A percentile compares a stretch with the other conserved stretches of the same genome.
phyloP scores from a whole-genome alignment of 495 filamentous ascomycete genomes.

The Aspergillus leporis region DNA sequence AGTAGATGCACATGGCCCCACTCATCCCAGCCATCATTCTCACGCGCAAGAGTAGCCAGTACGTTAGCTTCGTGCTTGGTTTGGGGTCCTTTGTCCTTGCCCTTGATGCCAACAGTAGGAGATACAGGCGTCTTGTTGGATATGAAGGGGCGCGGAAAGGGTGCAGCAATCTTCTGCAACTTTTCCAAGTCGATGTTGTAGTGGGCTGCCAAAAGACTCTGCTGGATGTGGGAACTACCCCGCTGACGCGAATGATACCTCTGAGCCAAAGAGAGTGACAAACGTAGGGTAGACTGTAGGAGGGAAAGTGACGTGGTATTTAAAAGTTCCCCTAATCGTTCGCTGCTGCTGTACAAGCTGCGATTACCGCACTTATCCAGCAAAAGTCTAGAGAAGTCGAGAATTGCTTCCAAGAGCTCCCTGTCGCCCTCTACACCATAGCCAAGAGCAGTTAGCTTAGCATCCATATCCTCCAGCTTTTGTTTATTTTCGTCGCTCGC shows the following conservation, averaged over 20 bases:
- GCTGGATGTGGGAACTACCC: conserved; percentile 63
- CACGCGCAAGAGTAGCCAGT: conserved; percentile 66
- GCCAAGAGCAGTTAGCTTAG: conserved; percentile 56
- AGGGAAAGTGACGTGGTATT: conserved; percentile 81
- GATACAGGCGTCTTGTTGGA: conserved; percentile 39
- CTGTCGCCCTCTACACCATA: conserved; percentile 74
- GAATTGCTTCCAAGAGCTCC: conserved; percentile 72
- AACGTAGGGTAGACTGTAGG: conserved; percentile 68
- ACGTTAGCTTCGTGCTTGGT: conserved; percentile 68
- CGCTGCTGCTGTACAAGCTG: conserved; percentile 92
- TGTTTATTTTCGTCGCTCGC: conserved; percentile 36
- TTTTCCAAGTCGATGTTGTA: conserved; percentile 94
- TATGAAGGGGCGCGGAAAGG: conserved; percentile 70
- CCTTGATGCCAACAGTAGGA: conserved; percentile 58
- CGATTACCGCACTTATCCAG: conserved; percentile 95
- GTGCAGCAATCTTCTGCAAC: conserved; percentile 76
- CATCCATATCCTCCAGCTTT: conserved; percentile 50
- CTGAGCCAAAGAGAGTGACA: conserved; percentile 82
- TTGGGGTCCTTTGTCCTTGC: conserved; percentile 67
- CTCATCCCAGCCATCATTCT: conserved; percentile 59
- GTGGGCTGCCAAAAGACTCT: conserved; percentile 74
- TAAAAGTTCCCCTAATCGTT: conserved; percentile 81
- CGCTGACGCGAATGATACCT: conserved; percentile 87
- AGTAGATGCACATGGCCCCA: conserved; percentile 66
- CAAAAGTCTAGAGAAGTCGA: conserved; percentile 82